Percentiles rank a stretch among this genome's conserved stretches.
phyloP scores from a whole-genome alignment of 257 asterid genomes.

The Solanum neorickii region DNA sequence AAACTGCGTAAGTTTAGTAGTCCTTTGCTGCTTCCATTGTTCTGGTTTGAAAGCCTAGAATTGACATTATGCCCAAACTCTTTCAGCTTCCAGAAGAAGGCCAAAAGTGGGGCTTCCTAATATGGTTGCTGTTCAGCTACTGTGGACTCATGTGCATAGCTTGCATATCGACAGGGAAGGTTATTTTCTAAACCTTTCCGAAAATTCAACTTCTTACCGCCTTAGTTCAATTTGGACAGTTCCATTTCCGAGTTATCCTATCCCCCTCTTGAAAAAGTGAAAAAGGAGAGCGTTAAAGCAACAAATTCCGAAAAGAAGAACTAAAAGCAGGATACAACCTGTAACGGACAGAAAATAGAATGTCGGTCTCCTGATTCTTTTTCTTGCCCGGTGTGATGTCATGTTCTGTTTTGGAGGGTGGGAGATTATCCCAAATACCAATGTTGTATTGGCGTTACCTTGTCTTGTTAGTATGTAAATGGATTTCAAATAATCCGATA shows the following conservation, averaged over 20 bases:
- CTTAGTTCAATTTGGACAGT: neutral
- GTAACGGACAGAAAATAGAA: neutral
- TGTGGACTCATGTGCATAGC: slow-evolving; percentile 6
- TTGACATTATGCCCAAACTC: neutral
- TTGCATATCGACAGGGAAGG: neutral
- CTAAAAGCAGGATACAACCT: neutral
- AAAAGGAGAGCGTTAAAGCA: neutral
- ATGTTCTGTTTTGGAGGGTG: neutral
- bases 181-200: neutral
- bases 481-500: neutral
- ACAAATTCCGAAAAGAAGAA: neutral
- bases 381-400: neutral
- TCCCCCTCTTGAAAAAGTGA: neutral
- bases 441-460: neutral
- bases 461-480: neutral
- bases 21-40: neutral
- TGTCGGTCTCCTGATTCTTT: neutral
- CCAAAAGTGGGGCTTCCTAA: slow-evolving; percentile 11
- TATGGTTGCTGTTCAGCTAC: slow-evolving; percentile 15
- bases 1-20: slow-evolving; percentile 48
- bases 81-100: slow-evolving; percentile 28
- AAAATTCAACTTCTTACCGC: neutral
- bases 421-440: neutral
- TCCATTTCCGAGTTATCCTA: neutral
- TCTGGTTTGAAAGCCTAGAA: slow-evolving; percentile 6